Base-by-base conservation (phyloP, 495 filamentous ascomycete genomes). In the Xylaria sp. region DNA sequence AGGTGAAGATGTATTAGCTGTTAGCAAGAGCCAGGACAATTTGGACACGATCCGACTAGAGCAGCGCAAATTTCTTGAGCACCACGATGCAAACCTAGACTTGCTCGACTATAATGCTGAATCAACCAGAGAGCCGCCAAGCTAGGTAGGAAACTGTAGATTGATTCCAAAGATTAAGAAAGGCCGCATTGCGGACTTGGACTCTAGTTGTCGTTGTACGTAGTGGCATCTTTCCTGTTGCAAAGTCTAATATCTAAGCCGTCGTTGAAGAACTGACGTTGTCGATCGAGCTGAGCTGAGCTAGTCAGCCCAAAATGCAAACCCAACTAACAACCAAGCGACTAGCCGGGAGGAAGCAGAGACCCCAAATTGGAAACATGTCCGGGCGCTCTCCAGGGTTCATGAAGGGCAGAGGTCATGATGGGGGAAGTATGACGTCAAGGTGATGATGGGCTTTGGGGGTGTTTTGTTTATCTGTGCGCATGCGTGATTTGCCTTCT, bases 371-470 rank as follows among this genome's bases (percentile, higher is more conserved):
- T 43, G 33, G 64, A 55, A 67, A 55, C 46, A 53, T 43, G 8
- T 43, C 48, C 64, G 64, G 48, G n/a, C n/a, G n/a, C n/a, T n/a
- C n/a, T n/a, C n/a, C n/a, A n/a, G n/a, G 64, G n/a, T 41, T 40
- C 64, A 11, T 17, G 9, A 61, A 26, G 0, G 58, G 37, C 35
- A 41, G 21, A 43, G 26, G 11, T 62, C 35, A 62, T 33, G 5
- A 41, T 62, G 59, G 59, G 59, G 59, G n/a, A 41, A 29, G 35
- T 33, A 67, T 67, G 64, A 67, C 64, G 64, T 67, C 64, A 67
- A 52, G 0, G 11, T 3, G 12, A 24, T 29, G 48, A 29, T 21
- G 35, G 35, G 24, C n/a, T n/a, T 67, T 52, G 29, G 62, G 58
- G 17, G 3, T 31, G 62, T 31, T 50, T 50, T 67, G 64, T 67